A percentile compares a stretch with the other conserved stretches of the same genome.
Evolutionary conservation across 257 asterid species (phyloP).

Genomic region (Paulownia fortunei): DNA sequence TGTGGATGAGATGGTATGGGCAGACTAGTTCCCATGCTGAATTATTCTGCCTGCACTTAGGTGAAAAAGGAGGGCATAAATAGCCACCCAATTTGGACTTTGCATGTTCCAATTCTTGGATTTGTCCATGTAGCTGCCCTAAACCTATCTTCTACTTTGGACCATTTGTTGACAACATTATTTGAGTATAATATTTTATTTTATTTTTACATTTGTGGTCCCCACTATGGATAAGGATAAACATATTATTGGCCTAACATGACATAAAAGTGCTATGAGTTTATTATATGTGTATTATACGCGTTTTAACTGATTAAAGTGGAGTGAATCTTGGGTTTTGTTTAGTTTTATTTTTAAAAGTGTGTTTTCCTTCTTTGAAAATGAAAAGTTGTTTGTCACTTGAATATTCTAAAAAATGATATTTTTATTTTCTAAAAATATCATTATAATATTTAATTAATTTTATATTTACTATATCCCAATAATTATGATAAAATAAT

Average conservation of each 20-base stretch:
- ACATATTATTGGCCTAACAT: neutral
- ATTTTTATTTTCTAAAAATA: too few species aligned
- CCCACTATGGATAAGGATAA: constrained; percentile 32
- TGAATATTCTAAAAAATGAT: too few species aligned
- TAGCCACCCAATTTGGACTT: neutral
- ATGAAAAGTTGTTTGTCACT: too few species aligned
- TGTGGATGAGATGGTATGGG: neutral
- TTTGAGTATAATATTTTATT: neutral
- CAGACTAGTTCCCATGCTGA: neutral
- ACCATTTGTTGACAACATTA: constrained; percentile 20
- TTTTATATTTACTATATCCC: too few species aligned
- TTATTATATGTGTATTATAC: too few species aligned
- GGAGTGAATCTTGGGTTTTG: too few species aligned
- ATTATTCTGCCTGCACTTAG: constrained; percentile 12
- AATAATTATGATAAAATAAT: too few species aligned
- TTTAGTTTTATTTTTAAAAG: too few species aligned
- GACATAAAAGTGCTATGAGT: too few species aligned
- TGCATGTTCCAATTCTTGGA: constrained; percentile 1
- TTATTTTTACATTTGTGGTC: constrained; percentile 3
- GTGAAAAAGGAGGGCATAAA: neutral
- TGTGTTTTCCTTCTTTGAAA: too few species aligned
- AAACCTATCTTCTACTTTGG: constrained; percentile 17
- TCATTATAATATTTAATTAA: too few species aligned
- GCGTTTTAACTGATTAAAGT: neutral
- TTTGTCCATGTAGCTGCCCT: neutral